Evolutionary conservation across 2,329 filamentous ascomycete species (phyloP).

Genomic region (Talaromyces sp.): DNA sequence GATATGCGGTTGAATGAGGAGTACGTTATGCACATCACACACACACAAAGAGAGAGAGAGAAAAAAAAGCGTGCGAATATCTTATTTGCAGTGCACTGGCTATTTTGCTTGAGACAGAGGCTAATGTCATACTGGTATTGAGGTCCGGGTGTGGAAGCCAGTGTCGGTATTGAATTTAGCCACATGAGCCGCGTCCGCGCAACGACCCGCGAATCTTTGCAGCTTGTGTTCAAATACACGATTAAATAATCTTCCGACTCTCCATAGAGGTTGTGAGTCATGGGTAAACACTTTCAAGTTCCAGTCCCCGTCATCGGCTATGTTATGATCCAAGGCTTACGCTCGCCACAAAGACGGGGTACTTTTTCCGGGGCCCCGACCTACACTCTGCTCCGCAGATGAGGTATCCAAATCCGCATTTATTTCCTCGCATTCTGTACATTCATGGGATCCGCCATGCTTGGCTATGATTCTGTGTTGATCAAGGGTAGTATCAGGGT

Average conservation of each 20-base stretch:
- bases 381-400: background rate
- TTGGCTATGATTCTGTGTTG: constrained; percentile 16
- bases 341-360: background rate
- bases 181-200: background rate
- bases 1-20: background rate
- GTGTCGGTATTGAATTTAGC: background rate
- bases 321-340: background rate
- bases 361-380: background rate
- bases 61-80: background rate
- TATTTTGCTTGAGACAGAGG: background rate
- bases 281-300: background rate
- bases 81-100: background rate
- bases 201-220: background rate
- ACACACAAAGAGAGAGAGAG: background rate
- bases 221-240: background rate
- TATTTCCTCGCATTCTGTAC: constrained; percentile 23
- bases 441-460: constrained; percentile 13
- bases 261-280: background rate
- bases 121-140: background rate
- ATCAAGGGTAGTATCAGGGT: constrained; percentile 8
- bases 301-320: background rate
- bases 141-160: background rate
- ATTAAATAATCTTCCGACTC: background rate
- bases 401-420: background rate
- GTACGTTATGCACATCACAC: background rate